phyloP scores from a whole-genome alignment of 192 early-diverging fungal species.

The Coemansia sp. region DNA sequence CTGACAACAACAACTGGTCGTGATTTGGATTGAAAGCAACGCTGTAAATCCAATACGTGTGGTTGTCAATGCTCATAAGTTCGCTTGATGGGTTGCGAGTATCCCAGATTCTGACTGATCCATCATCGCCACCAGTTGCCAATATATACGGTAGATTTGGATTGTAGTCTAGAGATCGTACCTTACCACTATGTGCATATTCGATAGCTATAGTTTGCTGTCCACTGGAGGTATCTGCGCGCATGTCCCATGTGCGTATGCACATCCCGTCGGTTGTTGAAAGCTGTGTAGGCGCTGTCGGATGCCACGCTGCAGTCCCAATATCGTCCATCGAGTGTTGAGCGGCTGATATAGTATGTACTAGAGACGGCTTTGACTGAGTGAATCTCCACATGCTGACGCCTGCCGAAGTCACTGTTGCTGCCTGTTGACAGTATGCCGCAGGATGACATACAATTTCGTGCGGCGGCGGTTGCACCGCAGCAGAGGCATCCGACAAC shows the following conservation, averaged over 20 bases:
- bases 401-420: slow-evolving; percentile 7
- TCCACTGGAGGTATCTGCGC: slow-evolving; percentile 45
- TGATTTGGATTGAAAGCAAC: slow-evolving; percentile 86
- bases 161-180: slow-evolving; percentile 82
- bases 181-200: slow-evolving; percentile 71
- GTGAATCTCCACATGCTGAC: slow-evolving; percentile 25
- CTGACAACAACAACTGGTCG: slow-evolving; percentile 87
- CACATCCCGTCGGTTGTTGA: slow-evolving; percentile 60
- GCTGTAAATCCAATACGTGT: slow-evolving; percentile 87
- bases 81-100: slow-evolving; percentile 56
- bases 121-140: slow-evolving; percentile 86
- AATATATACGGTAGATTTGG: slow-evolving; percentile 82
- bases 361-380: background rate
- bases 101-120: slow-evolving; percentile 88
- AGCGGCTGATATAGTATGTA: slow-evolving; percentile 1
- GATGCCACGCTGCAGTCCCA: slow-evolving; percentile 33
- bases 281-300: slow-evolving; percentile 27
- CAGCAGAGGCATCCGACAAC: slow-evolving; percentile 2
- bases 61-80: slow-evolving; percentile 69
- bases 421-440: slow-evolving; percentile 12
- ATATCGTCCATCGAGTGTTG: slow-evolving; percentile 28
- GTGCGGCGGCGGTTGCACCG: slow-evolving; percentile 9
- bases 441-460: slow-evolving; percentile 16
- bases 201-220: slow-evolving; percentile 21
- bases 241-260: slow-evolving; percentile 72